A percentile compares a stretch with the other conserved stretches of the same genome.
Evolutionary conservation across 331 rosid genomes (phyloP).

Genomic region (Arachis monticola): DNA sequence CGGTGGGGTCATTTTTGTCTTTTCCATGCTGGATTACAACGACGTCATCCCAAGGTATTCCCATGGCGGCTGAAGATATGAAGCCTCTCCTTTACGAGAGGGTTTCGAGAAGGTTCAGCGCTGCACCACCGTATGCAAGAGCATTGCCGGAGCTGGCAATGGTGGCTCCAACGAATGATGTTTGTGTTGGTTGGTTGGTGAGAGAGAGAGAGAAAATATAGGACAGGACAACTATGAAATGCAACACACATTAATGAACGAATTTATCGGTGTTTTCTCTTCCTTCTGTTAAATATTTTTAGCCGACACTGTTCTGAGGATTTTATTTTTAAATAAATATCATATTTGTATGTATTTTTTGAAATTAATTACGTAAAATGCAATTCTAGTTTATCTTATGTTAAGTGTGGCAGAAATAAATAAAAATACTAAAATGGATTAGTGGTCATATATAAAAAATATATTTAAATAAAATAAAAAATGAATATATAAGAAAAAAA

Average conservation of each 20-base stretch:
- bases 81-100: neutral
- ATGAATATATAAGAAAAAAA: too few species aligned
- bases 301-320: too few species aligned
- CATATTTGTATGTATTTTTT: too few species aligned
- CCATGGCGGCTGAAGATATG: slow-evolving; percentile 47
- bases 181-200: neutral
- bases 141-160: slow-evolving; percentile 46
- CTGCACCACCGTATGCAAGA: neutral
- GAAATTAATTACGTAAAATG: too few species aligned
- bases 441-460: too few species aligned
- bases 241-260: neutral
- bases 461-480: too few species aligned
- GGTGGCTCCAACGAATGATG: slow-evolving; percentile 38
- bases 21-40: slow-evolving; percentile 60
- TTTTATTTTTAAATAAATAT: too few species aligned
- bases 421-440: too few species aligned
- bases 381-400: too few species aligned
- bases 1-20: slow-evolving; percentile 48
- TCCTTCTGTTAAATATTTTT: too few species aligned
- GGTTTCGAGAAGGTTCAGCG: neutral
- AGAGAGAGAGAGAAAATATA: neutral
- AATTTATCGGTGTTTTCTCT: neutral
- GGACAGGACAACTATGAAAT: neutral
- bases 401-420: too few species aligned
- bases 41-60: slow-evolving; percentile 66